Evolutionary conservation across 192 early-diverging fungal genomes (phyloP).

Genomic region (Entomortierella lignicola): DNA sequence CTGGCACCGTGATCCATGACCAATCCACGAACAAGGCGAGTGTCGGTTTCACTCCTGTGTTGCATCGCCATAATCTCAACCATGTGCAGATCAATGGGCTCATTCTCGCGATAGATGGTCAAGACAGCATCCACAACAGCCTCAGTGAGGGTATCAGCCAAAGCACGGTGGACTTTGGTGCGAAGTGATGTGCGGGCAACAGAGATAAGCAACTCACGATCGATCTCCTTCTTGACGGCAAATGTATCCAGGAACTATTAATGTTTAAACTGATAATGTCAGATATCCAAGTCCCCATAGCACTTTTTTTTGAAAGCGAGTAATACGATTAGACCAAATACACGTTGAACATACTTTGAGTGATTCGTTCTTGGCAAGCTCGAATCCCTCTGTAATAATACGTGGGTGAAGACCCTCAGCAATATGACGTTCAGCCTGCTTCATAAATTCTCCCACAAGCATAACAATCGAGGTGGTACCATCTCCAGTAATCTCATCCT

Average conservation of each 20-base stretch:
- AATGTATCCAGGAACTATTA: conserved; percentile 90
- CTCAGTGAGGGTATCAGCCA: conserved; percentile 95
- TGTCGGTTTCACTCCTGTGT: conserved; percentile 98
- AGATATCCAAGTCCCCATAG: not conserved
- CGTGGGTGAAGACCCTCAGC: conserved; percentile 97
- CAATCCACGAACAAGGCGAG: conserved; percentile 90
- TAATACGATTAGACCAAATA: not conserved
- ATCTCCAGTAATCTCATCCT: conserved; percentile 99
- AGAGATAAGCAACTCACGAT: conserved; percentile 89
- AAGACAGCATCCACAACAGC: conserved; percentile 97
- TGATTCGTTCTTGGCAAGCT: conserved; percentile 95
- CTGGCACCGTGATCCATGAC: conserved; percentile 99
- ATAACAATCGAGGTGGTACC: conserved; percentile 98
- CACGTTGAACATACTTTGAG: conserved; percentile 65
- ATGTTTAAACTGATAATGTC: not conserved
- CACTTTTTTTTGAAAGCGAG: not conserved
- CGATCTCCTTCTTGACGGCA: conserved; percentile 79
- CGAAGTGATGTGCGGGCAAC: conserved; percentile 96
- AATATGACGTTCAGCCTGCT: conserved; percentile 93
- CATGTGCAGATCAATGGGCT: conserved; percentile 99
- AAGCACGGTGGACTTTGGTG: conserved; percentile 90
- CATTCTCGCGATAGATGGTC: conserved; percentile 79
- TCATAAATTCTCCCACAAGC: conserved; percentile 96
- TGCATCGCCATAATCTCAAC: conserved; percentile 99
- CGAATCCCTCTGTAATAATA: conserved; percentile 96